Conservation (phyloP, 768 basidiomycete species). For the Serendipita sp. region DNA sequence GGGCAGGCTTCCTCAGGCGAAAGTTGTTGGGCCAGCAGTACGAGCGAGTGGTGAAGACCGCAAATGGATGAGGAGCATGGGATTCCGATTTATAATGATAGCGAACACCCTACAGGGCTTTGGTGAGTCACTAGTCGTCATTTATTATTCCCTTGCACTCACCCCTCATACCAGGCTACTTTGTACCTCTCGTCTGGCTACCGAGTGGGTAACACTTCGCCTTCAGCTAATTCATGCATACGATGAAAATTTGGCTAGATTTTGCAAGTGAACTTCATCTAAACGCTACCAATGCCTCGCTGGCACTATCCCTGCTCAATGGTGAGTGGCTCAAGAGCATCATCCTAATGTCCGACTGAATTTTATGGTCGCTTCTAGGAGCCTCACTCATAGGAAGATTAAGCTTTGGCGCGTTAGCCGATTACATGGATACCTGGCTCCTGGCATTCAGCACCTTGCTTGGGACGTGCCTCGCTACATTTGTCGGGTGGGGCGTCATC, state of each 20-base stretch:
- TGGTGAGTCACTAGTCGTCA: constrained; percentile 1
- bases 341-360: constrained; percentile 6
- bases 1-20: constrained; percentile 16
- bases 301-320: constrained; percentile 18
- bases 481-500: constrained; percentile 21
- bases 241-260: constrained; percentile 10
- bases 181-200: constrained; percentile 17
- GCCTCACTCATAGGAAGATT: constrained; percentile 17
- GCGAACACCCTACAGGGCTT: constrained; percentile 18
- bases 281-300: constrained; percentile 14
- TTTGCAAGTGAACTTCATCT: constrained; percentile 18
- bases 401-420: constrained; percentile 18
- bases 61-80: constrained; percentile 15
- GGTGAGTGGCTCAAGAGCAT: constrained; percentile 10
- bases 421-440: constrained; percentile 18
- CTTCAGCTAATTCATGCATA: background rate
- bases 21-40: constrained; percentile 15
- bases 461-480: constrained; percentile 16
- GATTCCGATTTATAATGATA: constrained; percentile 18
- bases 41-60: constrained; percentile 11
- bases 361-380: constrained; percentile 7
- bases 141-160: background rate
- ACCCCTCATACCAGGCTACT: constrained; percentile 8
- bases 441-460: constrained; percentile 16
- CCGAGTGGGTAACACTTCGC: constrained; percentile 14